Conservation (phyloP, 306 rosid species). For the Mimosa bimucronata region DNA sequence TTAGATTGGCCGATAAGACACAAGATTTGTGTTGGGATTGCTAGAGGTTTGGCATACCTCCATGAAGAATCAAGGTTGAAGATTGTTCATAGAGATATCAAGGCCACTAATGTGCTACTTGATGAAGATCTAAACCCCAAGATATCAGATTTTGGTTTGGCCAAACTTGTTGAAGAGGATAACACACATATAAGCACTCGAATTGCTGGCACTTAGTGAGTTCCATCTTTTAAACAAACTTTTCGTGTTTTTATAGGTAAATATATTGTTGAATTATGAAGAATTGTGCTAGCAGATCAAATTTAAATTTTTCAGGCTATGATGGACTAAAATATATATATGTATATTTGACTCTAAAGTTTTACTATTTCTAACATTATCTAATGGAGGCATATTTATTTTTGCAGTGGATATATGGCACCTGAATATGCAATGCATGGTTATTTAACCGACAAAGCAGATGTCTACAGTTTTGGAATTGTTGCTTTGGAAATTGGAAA, state of each 20-base stretch:
- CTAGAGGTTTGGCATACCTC: slow-evolving; percentile 59
- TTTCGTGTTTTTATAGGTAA: too few species aligned
- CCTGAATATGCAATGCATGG: slow-evolving; percentile 71
- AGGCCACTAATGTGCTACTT: slow-evolving; percentile 56
- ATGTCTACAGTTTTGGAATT: slow-evolving; percentile 75
- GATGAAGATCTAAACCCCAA: slow-evolving; percentile 53
- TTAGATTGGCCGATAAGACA: slow-evolving; percentile 57
- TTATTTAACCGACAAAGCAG: slow-evolving; percentile 74
- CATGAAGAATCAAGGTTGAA: slow-evolving; percentile 65
- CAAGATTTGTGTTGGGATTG: slow-evolving; percentile 54
- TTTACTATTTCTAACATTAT: too few species aligned
- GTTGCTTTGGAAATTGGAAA: slow-evolving; percentile 61
- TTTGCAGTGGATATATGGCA: slow-evolving; percentile 64
- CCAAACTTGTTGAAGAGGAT: slow-evolving; percentile 55
- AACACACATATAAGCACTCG: slow-evolving; percentile 57
- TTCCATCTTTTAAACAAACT: background rate
- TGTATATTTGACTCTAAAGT: too few species aligned
- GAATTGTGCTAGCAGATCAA: background rate
- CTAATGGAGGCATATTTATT: too few species aligned
- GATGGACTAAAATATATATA: background rate
- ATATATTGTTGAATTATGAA: background rate
- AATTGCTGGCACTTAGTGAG: slow-evolving; percentile 61
- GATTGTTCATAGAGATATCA: slow-evolving; percentile 60
- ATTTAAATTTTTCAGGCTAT: too few species aligned
- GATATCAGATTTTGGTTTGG: slow-evolving; percentile 58